Evolutionary conservation across 371 early-diverging fungal species (phyloP).

Genomic region (Encephalitozoon romaleae): DNA sequence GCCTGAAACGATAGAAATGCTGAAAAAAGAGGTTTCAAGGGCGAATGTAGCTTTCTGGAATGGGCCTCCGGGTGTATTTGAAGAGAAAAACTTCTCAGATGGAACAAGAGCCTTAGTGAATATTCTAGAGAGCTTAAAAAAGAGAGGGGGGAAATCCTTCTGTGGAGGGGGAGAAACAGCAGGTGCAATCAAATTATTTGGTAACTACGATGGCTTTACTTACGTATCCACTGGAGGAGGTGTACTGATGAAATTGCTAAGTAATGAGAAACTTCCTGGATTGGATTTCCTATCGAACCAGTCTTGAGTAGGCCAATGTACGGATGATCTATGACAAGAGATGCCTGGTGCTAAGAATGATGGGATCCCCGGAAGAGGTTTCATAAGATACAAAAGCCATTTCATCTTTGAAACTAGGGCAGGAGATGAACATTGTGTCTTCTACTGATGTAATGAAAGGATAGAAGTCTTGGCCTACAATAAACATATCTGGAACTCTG

Average conservation of each 20-base stretch:
- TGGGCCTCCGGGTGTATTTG: conserved; percentile 90
- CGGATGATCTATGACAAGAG: neutral
- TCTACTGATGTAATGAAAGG: conserved; percentile 9
- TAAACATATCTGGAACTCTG: conserved; percentile 9
- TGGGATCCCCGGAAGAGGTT: neutral
- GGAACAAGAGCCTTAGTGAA: conserved; percentile 77
- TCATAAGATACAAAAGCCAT: neutral
- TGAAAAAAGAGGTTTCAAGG: conserved; percentile 66
- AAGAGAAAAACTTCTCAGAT: conserved; percentile 76
- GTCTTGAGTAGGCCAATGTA: neutral
- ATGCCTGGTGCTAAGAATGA: neutral
- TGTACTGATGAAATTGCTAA: conserved; percentile 82
- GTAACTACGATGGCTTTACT: conserved; percentile 71
- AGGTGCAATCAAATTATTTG: conserved; percentile 81
- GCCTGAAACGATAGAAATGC: conserved; percentile 67
- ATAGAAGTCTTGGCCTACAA: conserved; percentile 22
- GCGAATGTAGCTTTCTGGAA: conserved; percentile 94
- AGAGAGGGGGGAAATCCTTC: conserved; percentile 66
- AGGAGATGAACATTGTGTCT: conserved; percentile 3
- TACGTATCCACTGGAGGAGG: conserved; percentile 96
- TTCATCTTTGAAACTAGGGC: neutral
- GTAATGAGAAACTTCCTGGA: conserved; percentile 66
- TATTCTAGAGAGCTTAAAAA: conserved; percentile 71
- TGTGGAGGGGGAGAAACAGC: conserved; percentile 94
- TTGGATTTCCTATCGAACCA: conserved; percentile 44